These are phyloP conservation scores for Aureobasidium sp. DNA, from an alignment of 2,329 filamentous ascomycete genomes.

Conservation along the genomic window DNA sequence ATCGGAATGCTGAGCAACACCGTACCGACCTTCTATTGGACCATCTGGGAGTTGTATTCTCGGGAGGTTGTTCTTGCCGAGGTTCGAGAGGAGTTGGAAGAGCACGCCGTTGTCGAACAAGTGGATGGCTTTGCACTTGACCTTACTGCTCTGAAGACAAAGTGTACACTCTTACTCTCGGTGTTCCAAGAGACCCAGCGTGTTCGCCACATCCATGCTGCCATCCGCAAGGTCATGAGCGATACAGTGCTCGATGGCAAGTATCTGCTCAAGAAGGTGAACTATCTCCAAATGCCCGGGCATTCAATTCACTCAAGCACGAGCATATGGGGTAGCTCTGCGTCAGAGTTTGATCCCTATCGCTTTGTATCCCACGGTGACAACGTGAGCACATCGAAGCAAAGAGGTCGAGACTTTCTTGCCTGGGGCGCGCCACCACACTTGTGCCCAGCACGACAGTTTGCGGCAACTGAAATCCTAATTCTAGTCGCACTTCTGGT, in stretches of 20 bases:
- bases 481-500: conserved; percentile 24
- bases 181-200: conserved; percentile 34
- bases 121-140: conserved; percentile 24
- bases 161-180: conserved; percentile 33
- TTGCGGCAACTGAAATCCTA: conserved; percentile 26
- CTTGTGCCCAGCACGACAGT: conserved; percentile 27
- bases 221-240: conserved; percentile 28
- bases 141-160: conserved; percentile 29
- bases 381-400: no score
- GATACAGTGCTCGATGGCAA: conserved; percentile 32
- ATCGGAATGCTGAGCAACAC: conserved; percentile 35
- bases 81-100: conserved; percentile 29
- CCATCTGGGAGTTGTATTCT: conserved; percentile 33
- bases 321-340: conserved; percentile 28
- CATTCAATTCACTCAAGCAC: conserved; percentile 25
- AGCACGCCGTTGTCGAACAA: conserved; percentile 16
- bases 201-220: conserved; percentile 23
- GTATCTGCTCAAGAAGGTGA: conserved; percentile 32
- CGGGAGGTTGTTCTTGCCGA: conserved; percentile 28
- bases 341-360: conserved; percentile 21
- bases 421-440: conserved; percentile 23
- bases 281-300: conserved; percentile 32
- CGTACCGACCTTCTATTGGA: conserved; percentile 35
- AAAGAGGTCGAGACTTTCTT: conserved; percentile 1
- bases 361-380: conserved; percentile 20